These are phyloP conservation scores for Caryopteris hybrid DNA, from an alignment of 305 asterid genomes.

Conservation along the genomic window DNA sequence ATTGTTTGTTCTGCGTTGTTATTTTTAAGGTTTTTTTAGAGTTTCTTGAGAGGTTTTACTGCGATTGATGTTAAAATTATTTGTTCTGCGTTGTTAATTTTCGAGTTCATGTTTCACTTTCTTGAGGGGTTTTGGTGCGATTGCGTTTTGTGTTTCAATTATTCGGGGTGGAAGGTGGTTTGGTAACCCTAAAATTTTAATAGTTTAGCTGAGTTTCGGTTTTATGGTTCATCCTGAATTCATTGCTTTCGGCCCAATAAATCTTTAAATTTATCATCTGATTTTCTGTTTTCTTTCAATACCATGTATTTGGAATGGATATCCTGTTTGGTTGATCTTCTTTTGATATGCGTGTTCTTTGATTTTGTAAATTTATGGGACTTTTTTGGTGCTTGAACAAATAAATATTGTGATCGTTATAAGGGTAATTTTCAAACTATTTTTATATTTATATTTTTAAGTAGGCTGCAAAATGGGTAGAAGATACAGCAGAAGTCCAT, in stretches of 20 bases:
- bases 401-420: background rate
- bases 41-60: too few relatives aligned
- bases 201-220: background rate
- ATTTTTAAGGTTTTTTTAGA: background rate
- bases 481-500: slow-evolving; percentile 64
- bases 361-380: too few relatives aligned
- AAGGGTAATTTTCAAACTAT: background rate
- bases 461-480: slow-evolving; percentile 51
- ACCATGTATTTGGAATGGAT: too few relatives aligned
- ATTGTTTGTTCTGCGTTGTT: background rate
- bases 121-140: too few relatives aligned
- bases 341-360: too few relatives aligned
- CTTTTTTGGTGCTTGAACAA: too few relatives aligned
- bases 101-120: background rate
- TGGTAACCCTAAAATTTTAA: background rate
- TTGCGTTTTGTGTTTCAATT: too few relatives aligned
- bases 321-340: too few relatives aligned
- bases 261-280: too few relatives aligned
- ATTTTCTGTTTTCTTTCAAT: too few relatives aligned
- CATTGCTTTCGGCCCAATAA: too few relatives aligned
- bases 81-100: background rate
- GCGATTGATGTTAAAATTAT: too few relatives aligned
- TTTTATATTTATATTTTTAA: background rate
- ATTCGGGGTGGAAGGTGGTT: background rate
- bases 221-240: background rate